Percentiles rank a stretch among this genome's conserved stretches.
These are phyloP conservation scores for Sisymbrium altissimum DNA, from an alignment of 345 rosid species.

Conservation along the genomic window DNA sequence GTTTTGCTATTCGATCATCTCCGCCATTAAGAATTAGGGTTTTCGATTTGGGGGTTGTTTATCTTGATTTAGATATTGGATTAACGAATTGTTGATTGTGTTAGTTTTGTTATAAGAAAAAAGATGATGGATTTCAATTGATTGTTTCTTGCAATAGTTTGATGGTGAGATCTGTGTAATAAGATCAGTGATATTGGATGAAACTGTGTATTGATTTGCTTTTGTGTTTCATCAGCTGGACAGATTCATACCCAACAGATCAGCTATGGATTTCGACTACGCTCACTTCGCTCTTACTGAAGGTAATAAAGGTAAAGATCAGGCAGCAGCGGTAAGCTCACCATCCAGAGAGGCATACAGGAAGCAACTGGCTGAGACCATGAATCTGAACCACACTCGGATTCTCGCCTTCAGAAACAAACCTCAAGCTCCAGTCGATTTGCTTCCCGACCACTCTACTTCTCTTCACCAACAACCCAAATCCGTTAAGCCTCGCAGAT, in stretches of 20 bases:
- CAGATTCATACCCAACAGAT: conserved; percentile 68
- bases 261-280: conserved; percentile 73
- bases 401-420: conserved; percentile 76
- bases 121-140: neutral
- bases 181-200: neutral
- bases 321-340: conserved; percentile 34
- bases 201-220: neutral
- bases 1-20: neutral
- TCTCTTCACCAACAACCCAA: conserved; percentile 31
- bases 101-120: neutral
- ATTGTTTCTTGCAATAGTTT: neutral
- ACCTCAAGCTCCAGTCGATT: conserved; percentile 40
- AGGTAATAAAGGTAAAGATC: conserved; percentile 48
- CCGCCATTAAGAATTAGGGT: neutral
- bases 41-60: neutral
- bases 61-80: neutral
- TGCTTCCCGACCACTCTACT: conserved; percentile 2
- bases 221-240: conserved; percentile 43
- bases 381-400: conserved; percentile 57
- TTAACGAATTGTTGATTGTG: neutral
- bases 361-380: conserved; percentile 59
- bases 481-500: conserved; percentile 34
- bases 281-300: conserved; percentile 59
- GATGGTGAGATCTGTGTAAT: neutral
- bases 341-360: conserved; percentile 61